phyloP scores from a whole-genome alignment of 169 alveolate species.

The Eimeria necatrix region DNA sequence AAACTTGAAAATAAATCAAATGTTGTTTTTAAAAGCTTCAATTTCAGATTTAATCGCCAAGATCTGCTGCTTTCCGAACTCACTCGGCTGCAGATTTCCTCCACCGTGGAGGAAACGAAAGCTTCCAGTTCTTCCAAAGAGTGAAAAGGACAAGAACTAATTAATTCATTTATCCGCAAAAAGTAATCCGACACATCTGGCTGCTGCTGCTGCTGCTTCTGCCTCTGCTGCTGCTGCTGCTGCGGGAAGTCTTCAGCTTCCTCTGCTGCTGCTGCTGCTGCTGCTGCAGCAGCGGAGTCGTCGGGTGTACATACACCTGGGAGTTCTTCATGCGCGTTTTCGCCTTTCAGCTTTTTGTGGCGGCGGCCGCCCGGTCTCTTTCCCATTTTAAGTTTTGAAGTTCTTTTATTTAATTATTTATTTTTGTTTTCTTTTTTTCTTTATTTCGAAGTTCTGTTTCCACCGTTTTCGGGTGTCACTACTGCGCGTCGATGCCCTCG shows the following conservation, averaged over 20 bases:
- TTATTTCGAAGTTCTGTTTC: background rate
- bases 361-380: background rate
- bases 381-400: background rate
- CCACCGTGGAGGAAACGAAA: conserved; percentile 66
- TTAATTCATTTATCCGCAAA: background rate
- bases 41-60: too few relatives aligned
- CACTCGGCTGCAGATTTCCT: conserved; percentile 57
- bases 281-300: background rate
- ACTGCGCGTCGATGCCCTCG: background rate
- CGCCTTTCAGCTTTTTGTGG: background rate
- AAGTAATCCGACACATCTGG: conserved; percentile 35
- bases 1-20: too few relatives aligned
- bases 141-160: background rate
- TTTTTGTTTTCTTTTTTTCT: background rate
- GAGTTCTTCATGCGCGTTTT: background rate
- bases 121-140: conserved; percentile 12
- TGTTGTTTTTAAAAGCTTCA: too few relatives aligned
- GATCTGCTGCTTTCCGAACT: background rate
- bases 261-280: background rate
- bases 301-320: conserved; percentile 1
- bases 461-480: background rate
- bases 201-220: background rate
- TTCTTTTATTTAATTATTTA: background rate
- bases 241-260: background rate
- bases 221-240: too few relatives aligned